Evolutionary conservation across 805 yeast species (phyloP), one percentile per base, ranked within the genome.

Genomic region (Sugiyamaella mastotermitis): DNA sequence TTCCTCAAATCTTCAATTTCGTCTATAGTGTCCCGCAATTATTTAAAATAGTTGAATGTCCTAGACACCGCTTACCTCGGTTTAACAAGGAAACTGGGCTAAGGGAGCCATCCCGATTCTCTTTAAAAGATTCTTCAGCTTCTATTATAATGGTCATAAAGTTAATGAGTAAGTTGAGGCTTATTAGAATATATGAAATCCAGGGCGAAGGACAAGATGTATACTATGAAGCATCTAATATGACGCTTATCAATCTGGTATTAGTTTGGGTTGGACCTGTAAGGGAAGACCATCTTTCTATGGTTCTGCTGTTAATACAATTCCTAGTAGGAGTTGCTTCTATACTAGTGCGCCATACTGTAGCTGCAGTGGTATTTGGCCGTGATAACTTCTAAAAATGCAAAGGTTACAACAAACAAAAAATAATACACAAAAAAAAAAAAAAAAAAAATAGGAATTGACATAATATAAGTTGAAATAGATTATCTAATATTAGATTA

Each of bases 1-100:
- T 85, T 29, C 97, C 97, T 2, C 98, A 92, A 62, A 83, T 92
- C 38, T 61, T 86, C 62, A 92, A 92, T 58, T 92, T 92, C 50
- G 48, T 86, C 15, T 92, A 87, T 61, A 85, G 95, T 1, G 74
- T 77, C n/a, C 97, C 98, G 1, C 99, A 92, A 60, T 61, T 92
- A 46, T 82, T 90, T 61, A 76, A 80, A 26, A 49, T 92, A 1
- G 80, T 92, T 14, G 94, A 92, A 3, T 92, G 97, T 55, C 99
- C 99, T 17, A 74, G 99, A 50, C 99, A 92, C 60, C 71, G 99
- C 53, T 56, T 92, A 56, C 99, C 99, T 1, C 71, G 67, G 46
- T 83, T 83, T 54, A 77, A 84, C 51, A 65, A 64, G 9, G 60
- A 68, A 11, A 80, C 83, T 43, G 87, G 90, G 1, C 62, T 80